These are phyloP conservation scores for Schwanniomyces vanrijiae DNA, from an alignment of 805 yeast species.

Conservation along the genomic window DNA sequence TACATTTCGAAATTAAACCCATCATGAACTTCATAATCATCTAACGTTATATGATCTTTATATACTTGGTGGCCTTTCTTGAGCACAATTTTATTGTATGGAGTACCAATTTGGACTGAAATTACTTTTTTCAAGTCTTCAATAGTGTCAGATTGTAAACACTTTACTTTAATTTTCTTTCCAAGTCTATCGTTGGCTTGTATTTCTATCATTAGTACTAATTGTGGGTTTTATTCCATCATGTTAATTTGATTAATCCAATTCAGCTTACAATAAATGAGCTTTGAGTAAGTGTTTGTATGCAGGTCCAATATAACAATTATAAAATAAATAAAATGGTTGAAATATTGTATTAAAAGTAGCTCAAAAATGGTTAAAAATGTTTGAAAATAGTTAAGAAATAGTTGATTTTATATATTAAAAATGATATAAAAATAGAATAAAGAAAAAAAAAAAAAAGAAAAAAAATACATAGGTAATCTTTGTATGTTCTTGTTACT, in stretches of 20 bases:
- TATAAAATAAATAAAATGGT: too few species aligned
- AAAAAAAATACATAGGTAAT: too few species aligned
- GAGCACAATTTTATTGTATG: conserved; percentile 62
- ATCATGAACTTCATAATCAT: conserved; percentile 93
- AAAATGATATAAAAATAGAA: too few species aligned
- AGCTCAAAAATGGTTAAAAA: too few species aligned
- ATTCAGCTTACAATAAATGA: not conserved
- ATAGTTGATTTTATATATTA: too few species aligned
- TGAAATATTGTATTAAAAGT: too few species aligned
- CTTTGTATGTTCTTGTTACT: too few species aligned
- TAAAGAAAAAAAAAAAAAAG: too few species aligned
- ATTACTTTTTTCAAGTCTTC: conserved; percentile 89
- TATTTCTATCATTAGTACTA: conserved; percentile 39
- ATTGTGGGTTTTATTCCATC: not conserved
- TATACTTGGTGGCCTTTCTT: conserved; percentile 83
- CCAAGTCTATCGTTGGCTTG: conserved; percentile 65
- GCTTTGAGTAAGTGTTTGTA: not conserved
- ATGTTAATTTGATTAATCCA: too few species aligned
- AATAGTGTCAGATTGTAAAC: conserved; percentile 78
- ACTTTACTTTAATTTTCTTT: conserved; percentile 83
- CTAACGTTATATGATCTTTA: conserved; percentile 87
- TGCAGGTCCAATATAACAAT: too few species aligned
- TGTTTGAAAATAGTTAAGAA: too few species aligned
- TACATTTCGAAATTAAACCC: conserved; percentile 86
- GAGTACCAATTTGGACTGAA: conserved; percentile 79